phyloP scores from a whole-genome alignment of 805 yeast genomes.

The Metschnikowia reukaufii region DNA sequence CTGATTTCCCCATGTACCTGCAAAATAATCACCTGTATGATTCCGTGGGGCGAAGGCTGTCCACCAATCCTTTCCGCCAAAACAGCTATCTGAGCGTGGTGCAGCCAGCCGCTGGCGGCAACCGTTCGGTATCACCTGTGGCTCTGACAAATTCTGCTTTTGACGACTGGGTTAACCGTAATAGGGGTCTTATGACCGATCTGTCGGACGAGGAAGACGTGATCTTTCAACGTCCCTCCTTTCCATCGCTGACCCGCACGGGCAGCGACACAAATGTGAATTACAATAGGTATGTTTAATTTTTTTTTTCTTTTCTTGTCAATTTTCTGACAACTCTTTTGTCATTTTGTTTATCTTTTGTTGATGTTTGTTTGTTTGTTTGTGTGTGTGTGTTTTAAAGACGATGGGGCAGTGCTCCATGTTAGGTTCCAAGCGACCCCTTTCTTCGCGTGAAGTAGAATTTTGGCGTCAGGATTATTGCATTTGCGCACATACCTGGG shows the following conservation, averaged over 20 bases:
- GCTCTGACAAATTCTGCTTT: constrained; percentile 30
- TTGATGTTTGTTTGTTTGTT: not conserved
- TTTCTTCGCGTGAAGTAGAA: too few relatives aligned
- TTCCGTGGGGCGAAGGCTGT: constrained; percentile 46
- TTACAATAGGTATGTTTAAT: constrained; percentile 30
- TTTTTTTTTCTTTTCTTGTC: not conserved
- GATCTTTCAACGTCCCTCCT: constrained; percentile 20
- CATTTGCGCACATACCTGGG: too few relatives aligned
- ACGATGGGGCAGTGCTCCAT: too few relatives aligned
- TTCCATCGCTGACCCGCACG: constrained; percentile 32
- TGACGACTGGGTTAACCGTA: constrained; percentile 58
- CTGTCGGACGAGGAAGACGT: constrained; percentile 46
- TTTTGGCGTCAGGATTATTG: too few relatives aligned
- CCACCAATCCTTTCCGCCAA: constrained; percentile 70
- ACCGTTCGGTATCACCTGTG: constrained; percentile 9
- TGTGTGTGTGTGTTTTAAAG: not conserved
- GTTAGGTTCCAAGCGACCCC: too few relatives aligned
- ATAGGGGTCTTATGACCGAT: constrained; percentile 39
- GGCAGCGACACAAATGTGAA: constrained; percentile 39
- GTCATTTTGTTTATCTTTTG: not conserved
- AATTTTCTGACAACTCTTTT: not conserved
- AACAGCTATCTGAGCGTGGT: constrained; percentile 20
- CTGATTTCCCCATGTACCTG: constrained; percentile 34
- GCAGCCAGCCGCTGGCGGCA: constrained; percentile 5
- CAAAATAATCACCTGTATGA: constrained; percentile 37